phyloP scores from a whole-genome alignment of 768 basidiomycete species.

The Boletellus emodensis region DNA sequence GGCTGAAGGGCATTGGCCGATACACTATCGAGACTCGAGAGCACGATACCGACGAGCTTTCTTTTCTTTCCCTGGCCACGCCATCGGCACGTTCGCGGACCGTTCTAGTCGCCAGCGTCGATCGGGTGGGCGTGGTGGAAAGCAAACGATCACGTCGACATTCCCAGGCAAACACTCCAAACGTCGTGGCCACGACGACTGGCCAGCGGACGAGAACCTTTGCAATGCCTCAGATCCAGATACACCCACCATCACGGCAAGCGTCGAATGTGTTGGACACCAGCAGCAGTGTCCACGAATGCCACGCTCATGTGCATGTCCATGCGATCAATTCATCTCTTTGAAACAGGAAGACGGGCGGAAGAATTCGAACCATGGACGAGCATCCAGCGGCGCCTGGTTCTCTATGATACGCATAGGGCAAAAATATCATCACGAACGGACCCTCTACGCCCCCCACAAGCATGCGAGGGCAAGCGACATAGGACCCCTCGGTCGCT shows the following conservation, averaged over 20 bases:
- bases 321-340: conserved; percentile 17
- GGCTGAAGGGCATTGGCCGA: conserved; percentile 13
- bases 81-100: conserved; percentile 3
- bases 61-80: neutral
- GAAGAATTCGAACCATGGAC: conserved; percentile 12
- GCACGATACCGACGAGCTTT: too few species aligned
- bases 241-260: neutral
- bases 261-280: conserved; percentile 7
- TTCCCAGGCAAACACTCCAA: too few species aligned
- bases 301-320: neutral
- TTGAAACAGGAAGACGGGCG: conserved; percentile 18
- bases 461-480: conserved; percentile 1
- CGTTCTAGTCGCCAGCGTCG: conserved; percentile 8
- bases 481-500: too few species aligned
- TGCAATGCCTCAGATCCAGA: neutral
- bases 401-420: conserved; percentile 4
- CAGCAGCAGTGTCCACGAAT: neutral
- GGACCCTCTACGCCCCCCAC: neutral
- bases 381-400: conserved; percentile 7
- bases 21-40: conserved; percentile 9
- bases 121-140: conserved; percentile 11
- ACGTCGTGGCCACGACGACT: too few species aligned
- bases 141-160: too few species aligned
- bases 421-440: conserved; percentile 8
- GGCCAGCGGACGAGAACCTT: neutral